Conservation (phyloP, 257 asterid species). For the Penstemon eatonii region DNA sequence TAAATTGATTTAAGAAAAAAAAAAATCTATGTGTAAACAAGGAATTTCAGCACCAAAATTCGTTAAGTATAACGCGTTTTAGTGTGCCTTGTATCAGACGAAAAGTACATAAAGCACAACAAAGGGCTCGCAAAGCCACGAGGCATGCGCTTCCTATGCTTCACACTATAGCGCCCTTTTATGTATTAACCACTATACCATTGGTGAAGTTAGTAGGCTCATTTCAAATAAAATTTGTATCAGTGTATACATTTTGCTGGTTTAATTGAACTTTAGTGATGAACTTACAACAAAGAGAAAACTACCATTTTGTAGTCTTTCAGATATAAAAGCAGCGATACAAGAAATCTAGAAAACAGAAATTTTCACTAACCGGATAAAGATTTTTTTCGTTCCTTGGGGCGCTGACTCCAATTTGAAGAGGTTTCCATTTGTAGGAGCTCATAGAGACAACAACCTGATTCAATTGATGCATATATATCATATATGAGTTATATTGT, state of each 20-base stretch:
- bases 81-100: too few species aligned
- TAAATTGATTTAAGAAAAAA: not conserved
- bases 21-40: not conserved
- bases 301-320: not conserved
- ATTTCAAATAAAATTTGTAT: not conserved
- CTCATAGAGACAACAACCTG: conserved; percentile 30
- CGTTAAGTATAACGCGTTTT: too few species aligned
- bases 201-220: too few species aligned
- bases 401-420: conserved; percentile 14
- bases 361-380: conserved; percentile 30
- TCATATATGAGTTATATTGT: too few species aligned
- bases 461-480: conserved; percentile 10
- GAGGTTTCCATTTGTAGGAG: conserved; percentile 41
- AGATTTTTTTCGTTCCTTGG: conserved; percentile 18
- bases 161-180: not conserved
- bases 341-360: conserved; percentile 16
- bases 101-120: not conserved
- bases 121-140: not conserved
- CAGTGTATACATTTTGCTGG: not conserved
- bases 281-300: not conserved
- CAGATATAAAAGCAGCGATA: not conserved
- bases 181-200: not conserved
- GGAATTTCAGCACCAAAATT: not conserved
- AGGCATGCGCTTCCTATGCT: not conserved
- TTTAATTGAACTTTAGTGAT: not conserved